Evolutionary conservation across 1,139 yeast species (phyloP).

Genomic region (Suhomyces kunorum): DNA sequence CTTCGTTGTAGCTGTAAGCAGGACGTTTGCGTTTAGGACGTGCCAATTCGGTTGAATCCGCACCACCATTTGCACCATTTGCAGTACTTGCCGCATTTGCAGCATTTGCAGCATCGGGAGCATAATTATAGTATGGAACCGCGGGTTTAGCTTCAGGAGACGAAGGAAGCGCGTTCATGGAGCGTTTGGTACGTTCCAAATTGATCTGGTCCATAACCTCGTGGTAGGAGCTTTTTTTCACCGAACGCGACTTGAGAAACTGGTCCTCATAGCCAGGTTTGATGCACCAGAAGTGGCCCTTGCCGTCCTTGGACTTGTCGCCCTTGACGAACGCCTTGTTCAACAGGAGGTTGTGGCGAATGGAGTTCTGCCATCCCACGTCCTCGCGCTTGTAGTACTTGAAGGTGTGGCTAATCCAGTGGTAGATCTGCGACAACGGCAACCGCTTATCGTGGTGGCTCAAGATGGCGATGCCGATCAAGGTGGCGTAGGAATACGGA

Average conservation of each 20-base stretch:
- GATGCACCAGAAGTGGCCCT: slow-evolving; percentile 96
- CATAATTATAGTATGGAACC: slow-evolving; percentile 5
- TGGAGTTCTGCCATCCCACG: slow-evolving; percentile 93
- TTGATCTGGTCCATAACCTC: slow-evolving; percentile 49
- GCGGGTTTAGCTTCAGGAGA: slow-evolving; percentile 25
- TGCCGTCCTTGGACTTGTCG: slow-evolving; percentile 91
- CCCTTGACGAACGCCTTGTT: slow-evolving; percentile 89
- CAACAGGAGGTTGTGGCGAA: slow-evolving; percentile 79
- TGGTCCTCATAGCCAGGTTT: slow-evolving; percentile 80
- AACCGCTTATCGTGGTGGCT: slow-evolving; percentile 78
- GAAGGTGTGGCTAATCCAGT: slow-evolving; percentile 89
- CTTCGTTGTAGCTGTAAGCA: slow-evolving; percentile 8
- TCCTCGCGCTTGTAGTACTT: slow-evolving; percentile 81
- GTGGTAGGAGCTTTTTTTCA: slow-evolving; percentile 47
- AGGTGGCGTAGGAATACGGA: slow-evolving; percentile 89
- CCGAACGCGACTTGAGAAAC: slow-evolving; percentile 66
- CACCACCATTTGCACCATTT: too few species aligned
- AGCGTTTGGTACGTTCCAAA: slow-evolving; percentile 19
- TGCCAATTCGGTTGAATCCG: not conserved
- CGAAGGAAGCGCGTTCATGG: slow-evolving; percentile 35
- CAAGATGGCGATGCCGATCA: slow-evolving; percentile 91
- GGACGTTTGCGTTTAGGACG: slow-evolving; percentile 10
- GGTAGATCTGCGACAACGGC: slow-evolving; percentile 87
- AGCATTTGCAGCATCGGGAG: not conserved
- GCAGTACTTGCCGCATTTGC: too few species aligned